Conservation (phyloP, 1,284 basidiomycete genomes). For the Thelephora terrestris region DNA sequence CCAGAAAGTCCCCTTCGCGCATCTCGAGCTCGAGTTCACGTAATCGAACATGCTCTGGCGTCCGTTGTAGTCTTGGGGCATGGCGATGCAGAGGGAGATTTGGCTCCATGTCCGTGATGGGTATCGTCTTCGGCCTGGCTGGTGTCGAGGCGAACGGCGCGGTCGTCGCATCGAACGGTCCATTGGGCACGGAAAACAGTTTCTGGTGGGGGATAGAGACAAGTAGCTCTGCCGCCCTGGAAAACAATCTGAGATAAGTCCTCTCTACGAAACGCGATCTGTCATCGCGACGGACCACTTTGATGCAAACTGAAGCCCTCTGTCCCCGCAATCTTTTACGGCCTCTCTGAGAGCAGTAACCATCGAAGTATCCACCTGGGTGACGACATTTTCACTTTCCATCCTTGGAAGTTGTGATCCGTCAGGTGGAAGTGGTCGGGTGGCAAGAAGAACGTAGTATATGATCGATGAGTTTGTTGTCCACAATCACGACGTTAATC, state of each 20-base stretch:
- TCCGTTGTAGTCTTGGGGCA: constrained; percentile 15
- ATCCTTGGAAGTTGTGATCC: background rate
- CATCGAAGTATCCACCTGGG: constrained; percentile 20
- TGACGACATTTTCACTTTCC: background rate
- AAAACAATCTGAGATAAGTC: constrained; percentile 9
- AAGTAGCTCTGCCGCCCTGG: constrained; percentile 66
- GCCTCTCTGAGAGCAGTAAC: constrained; percentile 40
- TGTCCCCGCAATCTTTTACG: constrained; percentile 35
- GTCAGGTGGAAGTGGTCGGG: background rate
- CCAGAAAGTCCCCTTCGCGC: constrained; percentile 58
- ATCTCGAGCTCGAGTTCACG: constrained; percentile 41
- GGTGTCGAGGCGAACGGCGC: constrained; percentile 31
- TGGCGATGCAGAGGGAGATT: constrained; percentile 15
- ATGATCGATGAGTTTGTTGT: background rate
- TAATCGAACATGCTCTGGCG: constrained; percentile 12
- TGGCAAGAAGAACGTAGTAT: constrained; percentile 4
- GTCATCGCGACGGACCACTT: constrained; percentile 49
- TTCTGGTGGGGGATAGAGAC: constrained; percentile 46
- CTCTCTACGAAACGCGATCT: constrained; percentile 3
- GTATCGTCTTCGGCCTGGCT: constrained; percentile 1
- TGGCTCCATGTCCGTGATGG: constrained; percentile 4
- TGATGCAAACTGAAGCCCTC: constrained; percentile 36
- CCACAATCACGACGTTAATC: background rate
- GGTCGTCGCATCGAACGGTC: constrained; percentile 21
- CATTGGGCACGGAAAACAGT: constrained; percentile 9